Percentiles rank a stretch among this genome's conserved stretches.
These are phyloP conservation scores for Pterocarpus santalinus DNA, from an alignment of 306 rosid species.

Conservation along the genomic window DNA sequence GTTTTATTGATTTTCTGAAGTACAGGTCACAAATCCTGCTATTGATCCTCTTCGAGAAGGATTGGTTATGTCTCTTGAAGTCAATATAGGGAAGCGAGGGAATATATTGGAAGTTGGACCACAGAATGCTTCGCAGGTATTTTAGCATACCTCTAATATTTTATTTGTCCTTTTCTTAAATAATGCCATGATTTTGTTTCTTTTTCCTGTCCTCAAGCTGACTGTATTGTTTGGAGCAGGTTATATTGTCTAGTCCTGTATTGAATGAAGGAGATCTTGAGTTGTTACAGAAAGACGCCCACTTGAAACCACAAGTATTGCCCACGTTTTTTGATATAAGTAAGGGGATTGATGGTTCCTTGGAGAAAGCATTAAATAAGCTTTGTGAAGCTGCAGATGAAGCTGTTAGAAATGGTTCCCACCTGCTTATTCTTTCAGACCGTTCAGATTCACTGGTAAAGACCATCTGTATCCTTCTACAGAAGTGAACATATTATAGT, in stretches of 20 bases:
- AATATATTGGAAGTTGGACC: slow-evolving; percentile 96
- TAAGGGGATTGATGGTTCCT: slow-evolving; percentile 93
- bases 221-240: slow-evolving; percentile 64
- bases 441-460: slow-evolving; percentile 88
- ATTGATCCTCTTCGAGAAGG: slow-evolving; percentile 99
- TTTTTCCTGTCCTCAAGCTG: slow-evolving; percentile 34
- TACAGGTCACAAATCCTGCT: slow-evolving; percentile 98
- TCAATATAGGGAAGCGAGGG: slow-evolving; percentile 85
- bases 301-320: slow-evolving; percentile 79
- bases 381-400: slow-evolving; percentile 99
- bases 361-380: slow-evolving; percentile 73
- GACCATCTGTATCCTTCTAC: slow-evolving; percentile 33
- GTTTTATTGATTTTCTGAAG: slow-evolving; percentile 33
- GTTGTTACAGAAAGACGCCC: slow-evolving; percentile 76
- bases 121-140: slow-evolving; percentile 95
- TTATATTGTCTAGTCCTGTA: slow-evolving; percentile 92
- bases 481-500: slow-evolving; percentile 23
- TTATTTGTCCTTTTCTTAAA: background rate
- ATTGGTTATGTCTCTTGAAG: slow-evolving; percentile 99
- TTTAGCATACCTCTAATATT: slow-evolving; percentile 34
- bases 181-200: slow-evolving; percentile 37
- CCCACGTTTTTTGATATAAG: slow-evolving; percentile 87
- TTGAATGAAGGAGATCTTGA: slow-evolving; percentile 95
- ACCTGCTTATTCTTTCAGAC: slow-evolving; percentile 92
- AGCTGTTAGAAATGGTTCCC: slow-evolving; percentile 97